These are phyloP conservation scores for Candida nanaspora DNA, from an alignment of 805 yeast species.

Conservation along the genomic window DNA sequence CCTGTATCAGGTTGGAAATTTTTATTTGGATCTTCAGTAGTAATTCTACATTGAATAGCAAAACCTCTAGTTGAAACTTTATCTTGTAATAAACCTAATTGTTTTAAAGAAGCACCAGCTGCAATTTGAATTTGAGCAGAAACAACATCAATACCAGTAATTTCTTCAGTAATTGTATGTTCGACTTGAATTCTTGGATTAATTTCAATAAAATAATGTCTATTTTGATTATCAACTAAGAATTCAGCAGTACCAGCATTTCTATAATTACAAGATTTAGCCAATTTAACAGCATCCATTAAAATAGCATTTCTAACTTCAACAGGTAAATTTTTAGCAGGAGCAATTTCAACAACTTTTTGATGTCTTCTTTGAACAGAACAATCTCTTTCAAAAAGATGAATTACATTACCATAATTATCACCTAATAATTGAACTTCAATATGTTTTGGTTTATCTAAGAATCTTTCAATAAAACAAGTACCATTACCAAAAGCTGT, in stretches of 20 bases:
- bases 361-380: slow-evolving; percentile 99
- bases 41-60: slow-evolving; percentile 98
- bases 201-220: slow-evolving; percentile 96
- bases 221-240: slow-evolving; percentile 83
- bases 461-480: slow-evolving; percentile 92
- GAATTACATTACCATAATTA: slow-evolving; percentile 88
- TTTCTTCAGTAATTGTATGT: slow-evolving; percentile 98
- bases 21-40: slow-evolving; percentile 96
- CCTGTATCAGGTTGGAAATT: slow-evolving; percentile 99
- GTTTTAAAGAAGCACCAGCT: slow-evolving; percentile 92
- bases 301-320: slow-evolving; percentile 86
- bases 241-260: slow-evolving; percentile 99
- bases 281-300: slow-evolving; percentile 90
- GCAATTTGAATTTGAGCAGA: slow-evolving; percentile 99
- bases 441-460: slow-evolving; percentile 94
- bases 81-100: slow-evolving; percentile 89
- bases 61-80: slow-evolving; percentile 94
- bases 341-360: slow-evolving; percentile 97
- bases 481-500: slow-evolving; percentile 98
- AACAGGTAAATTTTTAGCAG: slow-evolving; percentile 83
- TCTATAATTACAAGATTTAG: slow-evolving; percentile 80
- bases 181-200: slow-evolving; percentile 98
- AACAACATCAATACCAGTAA: slow-evolving; percentile 95
- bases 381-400: slow-evolving; percentile 95
- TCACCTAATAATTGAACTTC: slow-evolving; percentile 96